These are phyloP conservation scores for Bipolaris victoriae DNA, from an alignment of 2,329 filamentous ascomycete genomes.

Conservation along the genomic window DNA sequence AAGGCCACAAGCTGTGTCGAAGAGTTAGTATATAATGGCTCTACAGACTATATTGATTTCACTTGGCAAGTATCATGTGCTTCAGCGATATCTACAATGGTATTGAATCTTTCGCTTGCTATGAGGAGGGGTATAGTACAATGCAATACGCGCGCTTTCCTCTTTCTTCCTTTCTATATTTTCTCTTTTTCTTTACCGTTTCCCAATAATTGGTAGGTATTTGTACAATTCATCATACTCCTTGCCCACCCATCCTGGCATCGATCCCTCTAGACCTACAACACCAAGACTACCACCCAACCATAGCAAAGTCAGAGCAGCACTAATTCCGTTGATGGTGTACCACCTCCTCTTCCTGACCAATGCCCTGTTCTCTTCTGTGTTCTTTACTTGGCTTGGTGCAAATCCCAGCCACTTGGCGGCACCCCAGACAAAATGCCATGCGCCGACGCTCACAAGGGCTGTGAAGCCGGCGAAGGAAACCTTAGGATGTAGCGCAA, in stretches of 20 bases:
- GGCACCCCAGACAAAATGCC: constrained; percentile 83
- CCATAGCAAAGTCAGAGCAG: constrained; percentile 71
- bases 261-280: constrained; percentile 72
- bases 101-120: background rate
- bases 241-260: constrained; percentile 78
- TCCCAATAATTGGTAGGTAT: constrained; percentile 63
- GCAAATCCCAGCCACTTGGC: constrained; percentile 78
- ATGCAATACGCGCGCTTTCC: constrained; percentile 16
- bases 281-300: constrained; percentile 80
- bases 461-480: constrained; percentile 73
- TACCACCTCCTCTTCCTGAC: constrained; percentile 71
- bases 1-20: too few relatives aligned
- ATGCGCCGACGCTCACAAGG: constrained; percentile 70
- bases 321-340: constrained; percentile 69
- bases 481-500: constrained; percentile 70
- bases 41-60: background rate
- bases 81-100: background rate
- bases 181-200: constrained; percentile 52
- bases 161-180: constrained; percentile 12
- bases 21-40: too few relatives aligned
- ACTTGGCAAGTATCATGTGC: background rate
- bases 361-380: constrained; percentile 57
- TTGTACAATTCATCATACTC: constrained; percentile 78
- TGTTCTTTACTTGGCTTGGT: constrained; percentile 60
- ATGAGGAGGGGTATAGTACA: constrained; percentile 31